phyloP scores from a whole-genome alignment of 805 yeast species.

The Limtongozyma cylindracea region DNA sequence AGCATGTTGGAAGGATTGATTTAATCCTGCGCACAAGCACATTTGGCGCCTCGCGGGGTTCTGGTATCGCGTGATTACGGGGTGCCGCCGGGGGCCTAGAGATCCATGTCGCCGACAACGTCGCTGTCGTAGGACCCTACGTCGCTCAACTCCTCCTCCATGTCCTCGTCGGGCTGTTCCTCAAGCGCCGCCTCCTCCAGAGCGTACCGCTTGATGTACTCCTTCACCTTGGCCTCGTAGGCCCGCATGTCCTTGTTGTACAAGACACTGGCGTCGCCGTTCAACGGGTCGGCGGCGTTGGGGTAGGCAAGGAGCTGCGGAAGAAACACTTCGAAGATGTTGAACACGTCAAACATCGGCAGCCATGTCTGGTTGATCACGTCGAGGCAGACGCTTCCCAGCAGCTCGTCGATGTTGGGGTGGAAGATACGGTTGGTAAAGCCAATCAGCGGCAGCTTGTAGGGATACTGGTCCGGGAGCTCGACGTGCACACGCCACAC shows the following conservation, averaged over 20 bases:
- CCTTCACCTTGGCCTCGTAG: conserved; percentile 46
- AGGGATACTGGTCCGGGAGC: conserved; percentile 86
- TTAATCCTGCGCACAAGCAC: too few species aligned
- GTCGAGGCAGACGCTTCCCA: conserved; percentile 85
- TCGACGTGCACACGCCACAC: conserved; percentile 82
- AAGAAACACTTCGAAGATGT: conserved; percentile 76
- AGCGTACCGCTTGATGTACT: conserved; percentile 47
- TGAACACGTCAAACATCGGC: conserved; percentile 83
- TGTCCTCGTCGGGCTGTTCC: conserved; percentile 8
- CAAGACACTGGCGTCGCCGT: conserved; percentile 69
- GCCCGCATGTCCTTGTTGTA: conserved; percentile 40
- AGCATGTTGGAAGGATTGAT: too few species aligned
- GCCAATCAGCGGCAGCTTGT: conserved; percentile 88
- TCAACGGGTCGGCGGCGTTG: conserved; percentile 83
- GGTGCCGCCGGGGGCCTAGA: too few species aligned
- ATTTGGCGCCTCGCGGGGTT: too few species aligned
- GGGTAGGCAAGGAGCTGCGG: conserved; percentile 87
- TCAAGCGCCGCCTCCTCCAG: conserved; percentile 16
- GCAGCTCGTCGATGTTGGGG: conserved; percentile 81
- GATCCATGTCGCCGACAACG: too few species aligned
- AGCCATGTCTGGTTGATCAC: conserved; percentile 97
- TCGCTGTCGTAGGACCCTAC: too few species aligned
- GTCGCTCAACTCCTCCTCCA: conserved; percentile 17
- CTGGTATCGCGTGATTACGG: too few species aligned
- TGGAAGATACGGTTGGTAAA: conserved; percentile 80